Conservation (phyloP, 805 yeast genomes). For the Jamesozyma rosinii region DNA sequence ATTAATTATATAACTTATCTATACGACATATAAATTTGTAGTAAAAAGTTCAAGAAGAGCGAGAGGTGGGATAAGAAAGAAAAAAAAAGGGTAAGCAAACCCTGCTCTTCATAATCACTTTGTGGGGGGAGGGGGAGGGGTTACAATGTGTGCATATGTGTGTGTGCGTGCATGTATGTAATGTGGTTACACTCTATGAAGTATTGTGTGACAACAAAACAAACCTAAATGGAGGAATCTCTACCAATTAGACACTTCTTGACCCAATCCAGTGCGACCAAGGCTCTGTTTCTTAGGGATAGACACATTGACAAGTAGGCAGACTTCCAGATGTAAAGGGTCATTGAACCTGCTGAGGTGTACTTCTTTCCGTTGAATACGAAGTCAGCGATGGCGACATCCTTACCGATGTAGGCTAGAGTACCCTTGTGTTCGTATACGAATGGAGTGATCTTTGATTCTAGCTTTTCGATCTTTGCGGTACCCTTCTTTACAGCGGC, state of each 20-base stretch:
- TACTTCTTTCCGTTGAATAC: conserved; percentile 67
- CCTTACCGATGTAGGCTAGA: conserved; percentile 87
- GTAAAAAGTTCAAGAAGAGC: too few species aligned
- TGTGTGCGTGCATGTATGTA: too few species aligned
- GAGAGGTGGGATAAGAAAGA: too few species aligned
- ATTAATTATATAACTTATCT: too few species aligned
- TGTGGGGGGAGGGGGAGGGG: too few species aligned
- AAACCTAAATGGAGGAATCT: conserved; percentile 43
- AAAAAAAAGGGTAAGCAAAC: too few species aligned
- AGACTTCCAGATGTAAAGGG: conserved; percentile 89
- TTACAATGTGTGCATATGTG: too few species aligned
- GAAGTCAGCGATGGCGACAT: conserved; percentile 85
- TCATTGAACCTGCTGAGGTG: conserved; percentile 74
- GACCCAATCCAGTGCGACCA: conserved; percentile 82
- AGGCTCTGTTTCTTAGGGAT: conserved; percentile 76
- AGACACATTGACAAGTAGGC: conserved; percentile 90
- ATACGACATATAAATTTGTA: too few species aligned
- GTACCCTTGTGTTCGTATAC: conserved; percentile 85
- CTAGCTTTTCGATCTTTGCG: conserved; percentile 37
- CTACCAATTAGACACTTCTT: conserved; percentile 85
- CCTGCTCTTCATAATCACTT: too few species aligned
- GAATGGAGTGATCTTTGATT: conserved; percentile 49
- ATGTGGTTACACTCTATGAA: too few species aligned
- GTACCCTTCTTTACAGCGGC: conserved; percentile 36
- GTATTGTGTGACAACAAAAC: background rate